Conservation (phyloP, 169 alveolate species). For the Besnoitia besnoiti region DNA sequence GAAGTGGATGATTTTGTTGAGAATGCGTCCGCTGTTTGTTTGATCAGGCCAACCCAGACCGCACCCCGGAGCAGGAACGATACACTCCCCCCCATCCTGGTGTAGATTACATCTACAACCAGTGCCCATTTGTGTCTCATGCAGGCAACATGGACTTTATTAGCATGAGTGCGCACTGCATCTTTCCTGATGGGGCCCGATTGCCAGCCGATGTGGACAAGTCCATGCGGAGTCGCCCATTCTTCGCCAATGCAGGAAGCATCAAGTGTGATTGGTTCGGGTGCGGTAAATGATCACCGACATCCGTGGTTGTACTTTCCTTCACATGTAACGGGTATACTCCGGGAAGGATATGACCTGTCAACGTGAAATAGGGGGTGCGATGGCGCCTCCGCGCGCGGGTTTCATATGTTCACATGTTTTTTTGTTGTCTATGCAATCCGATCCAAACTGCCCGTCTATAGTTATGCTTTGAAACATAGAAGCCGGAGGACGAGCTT, state of each 20-base stretch:
- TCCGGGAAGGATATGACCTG: no score
- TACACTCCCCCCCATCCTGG: conserved; percentile 42
- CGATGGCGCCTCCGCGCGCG: no score
- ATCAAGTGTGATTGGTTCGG: not conserved
- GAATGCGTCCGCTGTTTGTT: no score
- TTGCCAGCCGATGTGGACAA: conserved; percentile 40
- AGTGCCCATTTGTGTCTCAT: conserved; percentile 9
- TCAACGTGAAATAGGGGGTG: no score
- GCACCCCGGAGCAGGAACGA: not conserved
- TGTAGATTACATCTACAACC: conserved; percentile 33
- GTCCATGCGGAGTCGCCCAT: not conserved
- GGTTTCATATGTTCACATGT: no score
- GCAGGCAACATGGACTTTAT: not conserved
- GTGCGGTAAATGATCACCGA: not conserved
- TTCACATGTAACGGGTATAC: no score
- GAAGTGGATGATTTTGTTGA: no score
- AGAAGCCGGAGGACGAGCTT: no score
- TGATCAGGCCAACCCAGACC: not conserved
- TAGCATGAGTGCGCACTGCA: conserved; percentile 25
- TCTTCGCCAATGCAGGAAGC: not conserved
- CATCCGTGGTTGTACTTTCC: no score
- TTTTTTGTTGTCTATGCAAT: no score
- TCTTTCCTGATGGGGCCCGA: not conserved
- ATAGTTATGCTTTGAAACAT: no score
- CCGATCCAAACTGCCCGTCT: no score